Conservation (phyloP, 768 basidiomycete species). For the Tubosaeta sp. region DNA sequence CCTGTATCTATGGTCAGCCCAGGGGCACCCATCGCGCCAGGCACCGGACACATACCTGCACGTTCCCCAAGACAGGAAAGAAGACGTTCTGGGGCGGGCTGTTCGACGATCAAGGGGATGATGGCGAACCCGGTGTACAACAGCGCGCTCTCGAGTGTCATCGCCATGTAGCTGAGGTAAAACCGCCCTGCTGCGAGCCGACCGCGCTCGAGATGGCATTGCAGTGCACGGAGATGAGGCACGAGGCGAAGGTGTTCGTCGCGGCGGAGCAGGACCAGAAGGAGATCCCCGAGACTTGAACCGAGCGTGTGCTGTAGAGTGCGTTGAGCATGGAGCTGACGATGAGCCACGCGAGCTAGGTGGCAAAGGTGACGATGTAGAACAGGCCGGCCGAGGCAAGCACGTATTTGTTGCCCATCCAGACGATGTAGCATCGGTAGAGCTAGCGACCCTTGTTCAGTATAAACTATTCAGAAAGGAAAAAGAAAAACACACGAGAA, state of each 20-base stretch:
- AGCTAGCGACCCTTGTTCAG: conserved; percentile 1
- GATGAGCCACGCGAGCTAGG: conserved; percentile 17
- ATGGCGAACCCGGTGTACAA: conserved; percentile 15
- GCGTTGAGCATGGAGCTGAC: conserved; percentile 12
- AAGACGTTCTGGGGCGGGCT: conserved; percentile 23
- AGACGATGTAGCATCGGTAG: conserved; percentile 23
- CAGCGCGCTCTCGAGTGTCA: conserved; percentile 23
- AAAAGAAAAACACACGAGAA: conserved; percentile 13
- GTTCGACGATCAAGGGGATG: conserved; percentile 11
- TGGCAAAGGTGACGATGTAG: conserved; percentile 15
- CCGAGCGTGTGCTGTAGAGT: conserved; percentile 10
- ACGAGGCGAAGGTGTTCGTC: conserved; percentile 14
- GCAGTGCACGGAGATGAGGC: conserved; percentile 18
- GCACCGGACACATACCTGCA: conserved; percentile 11
- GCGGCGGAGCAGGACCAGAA: conserved; percentile 15
- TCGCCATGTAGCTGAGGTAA: conserved; percentile 22
- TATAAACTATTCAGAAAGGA: too few relatives aligned
- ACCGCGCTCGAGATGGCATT: conserved; percentile 4
- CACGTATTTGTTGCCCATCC: conserved; percentile 2
- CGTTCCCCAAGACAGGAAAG: conserved; percentile 17
- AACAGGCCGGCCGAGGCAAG: not conserved
- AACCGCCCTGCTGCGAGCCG: conserved; percentile 14
- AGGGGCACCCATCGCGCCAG: not conserved
- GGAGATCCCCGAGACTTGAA: conserved; percentile 13
- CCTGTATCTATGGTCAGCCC: not conserved